Conservation (phyloP, 169 alveolate genomes). For the Plasmodium billcollinsi region DNA sequence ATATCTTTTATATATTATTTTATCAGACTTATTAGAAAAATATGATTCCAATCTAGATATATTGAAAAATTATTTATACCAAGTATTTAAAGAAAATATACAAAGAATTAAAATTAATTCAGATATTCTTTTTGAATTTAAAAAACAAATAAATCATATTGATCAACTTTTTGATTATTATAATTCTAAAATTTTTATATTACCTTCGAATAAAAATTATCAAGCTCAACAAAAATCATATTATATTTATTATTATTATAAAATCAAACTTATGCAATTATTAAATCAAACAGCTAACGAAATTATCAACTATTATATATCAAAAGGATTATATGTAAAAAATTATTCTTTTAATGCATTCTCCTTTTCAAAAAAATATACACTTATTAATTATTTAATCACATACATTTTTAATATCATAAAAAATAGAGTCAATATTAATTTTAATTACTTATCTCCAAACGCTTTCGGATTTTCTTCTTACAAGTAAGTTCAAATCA, state of each 20-base stretch:
- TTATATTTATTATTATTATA: slow-evolving; percentile 25
- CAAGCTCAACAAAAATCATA: slow-evolving; percentile 16
- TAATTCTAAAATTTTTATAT: slow-evolving; percentile 21
- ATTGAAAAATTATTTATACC: slow-evolving; percentile 21
- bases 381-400: slow-evolving; percentile 30
- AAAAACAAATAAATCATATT: slow-evolving; percentile 34
- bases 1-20: slow-evolving; percentile 38
- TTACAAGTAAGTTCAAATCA: slow-evolving; percentile 43
- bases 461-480: slow-evolving; percentile 76
- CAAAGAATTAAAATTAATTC: slow-evolving; percentile 37
- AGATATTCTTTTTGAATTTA: slow-evolving; percentile 19
- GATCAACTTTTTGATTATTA: slow-evolving; percentile 34
- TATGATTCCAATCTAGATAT: slow-evolving; percentile 35
- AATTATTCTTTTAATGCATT: slow-evolving; percentile 46
- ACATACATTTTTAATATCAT: slow-evolving; percentile 6
- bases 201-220: background rate
- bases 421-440: slow-evolving; percentile 51
- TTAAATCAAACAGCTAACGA: slow-evolving; percentile 49
- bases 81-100: slow-evolving; percentile 30
- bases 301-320: slow-evolving; percentile 49
- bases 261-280: slow-evolving; percentile 20
- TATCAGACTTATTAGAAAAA: slow-evolving; percentile 58
- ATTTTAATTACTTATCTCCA: slow-evolving; percentile 68
- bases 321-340: slow-evolving; percentile 57
- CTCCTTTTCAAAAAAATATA: slow-evolving; percentile 15